Percentiles rank a stretch among this genome's conserved stretches.
Evolutionary conservation across 2,329 filamentous ascomycete genomes (phyloP).

Genomic region (Botrytis tulipae): DNA sequence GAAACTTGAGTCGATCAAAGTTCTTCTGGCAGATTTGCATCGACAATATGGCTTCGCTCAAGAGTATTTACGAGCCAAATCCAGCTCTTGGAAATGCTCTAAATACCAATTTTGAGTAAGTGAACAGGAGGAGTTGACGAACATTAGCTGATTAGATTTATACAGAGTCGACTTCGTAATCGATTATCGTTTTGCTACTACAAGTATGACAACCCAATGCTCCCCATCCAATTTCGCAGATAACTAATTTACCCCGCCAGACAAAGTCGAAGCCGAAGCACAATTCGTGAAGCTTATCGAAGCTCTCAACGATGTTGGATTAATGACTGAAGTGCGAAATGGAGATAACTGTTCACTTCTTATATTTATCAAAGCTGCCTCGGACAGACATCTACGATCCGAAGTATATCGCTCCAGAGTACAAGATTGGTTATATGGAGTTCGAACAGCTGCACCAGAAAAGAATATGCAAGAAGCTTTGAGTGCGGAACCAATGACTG

Average conservation of each 20-base stretch:
- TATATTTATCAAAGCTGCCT: slow-evolving; percentile 78
- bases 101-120: slow-evolving; percentile 45
- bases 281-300: slow-evolving; percentile 77
- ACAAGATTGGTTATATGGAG: slow-evolving; percentile 90
- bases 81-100: slow-evolving; percentile 28
- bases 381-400: slow-evolving; percentile 68
- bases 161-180: slow-evolving; percentile 85
- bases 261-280: slow-evolving; percentile 65
- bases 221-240: slow-evolving; percentile 23
- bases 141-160: slow-evolving; percentile 20
- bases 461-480: slow-evolving; percentile 69
- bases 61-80: slow-evolving; percentile 31
- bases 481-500: slow-evolving; percentile 72
- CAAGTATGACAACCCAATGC: slow-evolving; percentile 48
- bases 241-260: slow-evolving; percentile 44
- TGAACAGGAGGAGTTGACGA: slow-evolving; percentile 4
- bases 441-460: slow-evolving; percentile 73
- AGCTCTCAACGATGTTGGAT: slow-evolving; percentile 72
- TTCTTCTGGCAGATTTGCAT: slow-evolving; percentile 13
- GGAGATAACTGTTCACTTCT: slow-evolving; percentile 74
- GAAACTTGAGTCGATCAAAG: background rate
- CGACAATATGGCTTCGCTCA: slow-evolving; percentile 33
- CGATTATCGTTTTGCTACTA: slow-evolving; percentile 68
- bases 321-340: slow-evolving; percentile 82
- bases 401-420: slow-evolving; percentile 86